A percentile compares a stretch with the other conserved stretches of the same genome.
These are phyloP conservation scores for Globisporangium abappressorium DNA, from an alignment of 352 stramenopile genomes.

Conservation along the genomic window DNA sequence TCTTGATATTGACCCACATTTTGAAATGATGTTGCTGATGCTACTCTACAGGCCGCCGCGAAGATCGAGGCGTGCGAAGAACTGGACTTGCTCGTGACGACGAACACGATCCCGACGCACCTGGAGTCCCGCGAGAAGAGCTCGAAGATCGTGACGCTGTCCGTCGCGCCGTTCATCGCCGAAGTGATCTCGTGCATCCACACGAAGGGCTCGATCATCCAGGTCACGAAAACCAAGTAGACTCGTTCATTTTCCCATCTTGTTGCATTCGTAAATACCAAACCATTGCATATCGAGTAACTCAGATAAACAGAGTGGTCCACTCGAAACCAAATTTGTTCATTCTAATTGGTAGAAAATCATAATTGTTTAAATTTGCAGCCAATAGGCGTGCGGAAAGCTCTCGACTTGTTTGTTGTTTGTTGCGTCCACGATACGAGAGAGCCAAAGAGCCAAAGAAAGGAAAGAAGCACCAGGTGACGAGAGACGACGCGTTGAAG, in stretches of 20 bases:
- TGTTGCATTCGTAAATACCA: not conserved
- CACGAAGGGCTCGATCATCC: slow-evolving; percentile 83
- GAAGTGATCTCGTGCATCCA: slow-evolving; percentile 89
- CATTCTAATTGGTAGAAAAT: slow-evolving; percentile 18
- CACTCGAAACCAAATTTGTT: too few relatives aligned
- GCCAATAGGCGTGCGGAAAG: slow-evolving; percentile 7
- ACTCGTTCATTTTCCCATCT: not conserved
- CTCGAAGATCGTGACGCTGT: slow-evolving; percentile 84
- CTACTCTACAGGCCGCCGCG: slow-evolving; percentile 38
- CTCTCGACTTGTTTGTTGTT: not conserved
- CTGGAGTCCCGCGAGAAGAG: slow-evolving; percentile 26
- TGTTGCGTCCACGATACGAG: not conserved
- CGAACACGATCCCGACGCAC: slow-evolving; percentile 76
- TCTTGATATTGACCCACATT: not conserved
- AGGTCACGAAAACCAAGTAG: slow-evolving; percentile 80
- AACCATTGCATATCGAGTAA: not conserved
- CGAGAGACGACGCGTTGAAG: not conserved
- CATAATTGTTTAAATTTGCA: not conserved
- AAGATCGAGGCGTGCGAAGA: slow-evolving; percentile 69
- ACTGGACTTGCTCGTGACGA: slow-evolving; percentile 80
- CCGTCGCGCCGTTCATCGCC: slow-evolving; percentile 83
- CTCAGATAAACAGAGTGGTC: not conserved
- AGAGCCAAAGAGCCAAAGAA: not conserved
- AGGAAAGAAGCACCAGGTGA: too few relatives aligned
- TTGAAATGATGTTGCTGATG: not conserved